A percentile compares a stretch with the other conserved stretches of the same genome.
Conservation (phyloP, 139 green algal genomes). For the Asterochloris erici region DNA sequence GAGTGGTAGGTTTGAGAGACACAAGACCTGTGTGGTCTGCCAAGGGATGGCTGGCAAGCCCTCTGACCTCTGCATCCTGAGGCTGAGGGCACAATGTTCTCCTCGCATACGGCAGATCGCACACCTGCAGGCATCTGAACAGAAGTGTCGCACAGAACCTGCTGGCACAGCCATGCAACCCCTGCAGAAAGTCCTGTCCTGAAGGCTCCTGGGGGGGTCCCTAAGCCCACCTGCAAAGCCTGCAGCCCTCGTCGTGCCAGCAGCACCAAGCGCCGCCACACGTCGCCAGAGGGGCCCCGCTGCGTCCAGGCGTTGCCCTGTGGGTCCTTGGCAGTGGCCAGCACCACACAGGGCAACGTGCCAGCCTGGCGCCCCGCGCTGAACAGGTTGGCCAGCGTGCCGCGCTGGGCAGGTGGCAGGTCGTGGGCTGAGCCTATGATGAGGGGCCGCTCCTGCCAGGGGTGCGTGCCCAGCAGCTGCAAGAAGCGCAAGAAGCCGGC, state of each 20-base stretch:
- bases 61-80: no score
- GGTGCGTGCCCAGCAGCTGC: constrained; percentile 54
- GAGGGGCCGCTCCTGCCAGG: constrained; percentile 58
- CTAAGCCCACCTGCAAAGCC: background rate
- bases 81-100: no score
- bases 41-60: no score
- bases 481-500: constrained; percentile 74
- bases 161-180: no score
- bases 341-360: constrained; percentile 39
- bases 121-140: no score
- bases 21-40: no score
- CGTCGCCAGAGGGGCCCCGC: background rate
- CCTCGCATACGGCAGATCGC: no score
- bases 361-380: background rate
- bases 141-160: no score
- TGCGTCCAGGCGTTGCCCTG: constrained; percentile 26
- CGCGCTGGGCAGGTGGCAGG: constrained; percentile 25
- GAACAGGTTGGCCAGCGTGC: constrained; percentile 9
- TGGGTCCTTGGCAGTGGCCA: constrained; percentile 49
- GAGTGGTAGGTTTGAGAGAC: no score
- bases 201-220: no score
- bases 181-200: no score
- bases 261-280: constrained; percentile 28
- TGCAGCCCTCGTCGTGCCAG: constrained; percentile 24
- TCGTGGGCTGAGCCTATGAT: constrained; percentile 57